A percentile compares a stretch with the other conserved stretches of the same genome.
Conservation (phyloP, 352 stramenopile species). For the Phytopythium delawarense region DNA sequence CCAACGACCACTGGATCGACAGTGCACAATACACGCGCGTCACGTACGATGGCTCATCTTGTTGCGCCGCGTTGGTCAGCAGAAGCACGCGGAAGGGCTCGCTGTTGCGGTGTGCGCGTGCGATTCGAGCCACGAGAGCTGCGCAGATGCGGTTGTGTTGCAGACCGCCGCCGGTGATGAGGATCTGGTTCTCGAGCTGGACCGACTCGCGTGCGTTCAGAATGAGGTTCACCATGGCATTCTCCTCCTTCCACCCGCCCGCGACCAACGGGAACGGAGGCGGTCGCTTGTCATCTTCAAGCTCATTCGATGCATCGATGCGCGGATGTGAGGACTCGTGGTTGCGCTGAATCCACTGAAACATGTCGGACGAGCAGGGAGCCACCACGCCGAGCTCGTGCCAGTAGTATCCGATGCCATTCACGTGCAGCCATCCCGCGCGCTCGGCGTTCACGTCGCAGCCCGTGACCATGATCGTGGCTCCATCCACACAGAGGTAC, state of each 20-base stretch:
- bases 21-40: constrained; percentile 76
- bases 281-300: neutral
- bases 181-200: constrained; percentile 79
- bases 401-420: constrained; percentile 72
- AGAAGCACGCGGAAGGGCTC: constrained; percentile 57
- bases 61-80: constrained; percentile 70
- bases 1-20: constrained; percentile 74
- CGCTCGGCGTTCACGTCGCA: constrained; percentile 75
- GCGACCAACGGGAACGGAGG: constrained; percentile 70
- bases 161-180: constrained; percentile 63
- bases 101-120: constrained; percentile 23
- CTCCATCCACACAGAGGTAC: constrained; percentile 66
- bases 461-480: constrained; percentile 65
- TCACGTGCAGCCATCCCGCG: constrained; percentile 56
- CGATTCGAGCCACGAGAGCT: constrained; percentile 53
- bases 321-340: constrained; percentile 41
- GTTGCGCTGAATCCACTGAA: constrained; percentile 56
- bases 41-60: constrained; percentile 71
- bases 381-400: constrained; percentile 64
- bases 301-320: constrained; percentile 38
- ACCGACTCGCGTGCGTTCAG: constrained; percentile 53
- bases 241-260: constrained; percentile 71
- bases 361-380: constrained; percentile 44
- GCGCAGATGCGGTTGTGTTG: constrained; percentile 76
- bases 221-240: constrained; percentile 82